A percentile compares a stretch with the other conserved stretches of the same genome.
phyloP scores from a whole-genome alignment of 78 protist genomes.

The Dictyostelium discoideum region dicty_2.7 NC_007089.4:1208501-1209000 shows the following conservation, averaged over 20 bases:
- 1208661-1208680: conserved; percentile 89
- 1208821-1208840: conserved; percentile 59
- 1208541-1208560: conserved; percentile 54
- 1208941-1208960: conserved; percentile 59
- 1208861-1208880: conserved; percentile 82
- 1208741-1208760: conserved; percentile 75
- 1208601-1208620: conserved; percentile 82
- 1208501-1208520: conserved; percentile 78
- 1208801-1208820: conserved; percentile 60
- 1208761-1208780: conserved; percentile 71
- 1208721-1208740: conserved; percentile 64
- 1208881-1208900: conserved; percentile 74
- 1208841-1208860: conserved; percentile 87
- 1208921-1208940: conserved; percentile 34
- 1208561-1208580: conserved; percentile 88
- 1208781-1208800: conserved; percentile 83
- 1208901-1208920: conserved; percentile 11
- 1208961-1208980: conserved; percentile 89
- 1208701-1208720: conserved; percentile 83
- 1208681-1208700: conserved; percentile 73
- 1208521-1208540: conserved; percentile 43
- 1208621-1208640: conserved; percentile 81
- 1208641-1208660: conserved; percentile 82
- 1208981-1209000: conserved; percentile 56
- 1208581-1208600: conserved; percentile 90